A percentile compares a stretch with the other conserved stretches of the same genome.
Evolutionary conservation across 2,329 filamentous ascomycete genomes (phyloP).

Genomic region (Mycosphaerella arachidis): DNA sequence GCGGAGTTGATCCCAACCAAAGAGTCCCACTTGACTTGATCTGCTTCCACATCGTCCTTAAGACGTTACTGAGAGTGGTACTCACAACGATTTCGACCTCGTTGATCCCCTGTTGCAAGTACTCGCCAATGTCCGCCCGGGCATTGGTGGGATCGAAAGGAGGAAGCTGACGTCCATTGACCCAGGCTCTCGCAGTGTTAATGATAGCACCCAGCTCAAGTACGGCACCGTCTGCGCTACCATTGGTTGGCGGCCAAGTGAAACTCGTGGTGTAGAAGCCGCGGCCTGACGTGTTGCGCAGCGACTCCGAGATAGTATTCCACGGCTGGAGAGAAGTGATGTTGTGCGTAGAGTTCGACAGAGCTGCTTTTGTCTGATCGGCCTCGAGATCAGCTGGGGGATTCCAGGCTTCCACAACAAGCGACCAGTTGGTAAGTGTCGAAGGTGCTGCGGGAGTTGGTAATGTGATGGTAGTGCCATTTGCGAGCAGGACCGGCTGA

Average conservation of each 20-base stretch:
- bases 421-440: conserved; percentile 34
- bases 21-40: conserved; percentile 13
- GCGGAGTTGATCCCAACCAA: conserved; percentile 10
- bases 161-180: conserved; percentile 30
- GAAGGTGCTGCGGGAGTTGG: conserved; percentile 3
- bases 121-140: conserved; percentile 22
- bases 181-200: conserved; percentile 28
- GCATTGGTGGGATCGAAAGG: conserved; percentile 32
- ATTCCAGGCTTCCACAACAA: conserved; percentile 39
- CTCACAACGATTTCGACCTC: conserved; percentile 29
- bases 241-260: conserved; percentile 19
- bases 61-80: conserved; percentile 33
- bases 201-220: conserved; percentile 28
- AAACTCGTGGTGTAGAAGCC: conserved; percentile 36
- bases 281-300: conserved; percentile 33
- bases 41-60: conserved; percentile 9
- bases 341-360: conserved; percentile 32
- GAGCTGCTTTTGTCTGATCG: conserved; percentile 12
- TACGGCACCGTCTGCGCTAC: conserved; percentile 21
- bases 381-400: conserved; percentile 33
- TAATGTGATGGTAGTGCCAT: conserved; percentile 19
- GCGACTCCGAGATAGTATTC: conserved; percentile 28
- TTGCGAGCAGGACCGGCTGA: conserved; percentile 10
- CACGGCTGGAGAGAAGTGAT: conserved; percentile 34
- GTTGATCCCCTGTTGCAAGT: conserved; percentile 27